Percentiles rank a stretch among this genome's conserved stretches.
Evolutionary conservation across 2,329 filamentous ascomycete species (phyloP).

Genomic region (Alternaria ethzedia): DNA sequence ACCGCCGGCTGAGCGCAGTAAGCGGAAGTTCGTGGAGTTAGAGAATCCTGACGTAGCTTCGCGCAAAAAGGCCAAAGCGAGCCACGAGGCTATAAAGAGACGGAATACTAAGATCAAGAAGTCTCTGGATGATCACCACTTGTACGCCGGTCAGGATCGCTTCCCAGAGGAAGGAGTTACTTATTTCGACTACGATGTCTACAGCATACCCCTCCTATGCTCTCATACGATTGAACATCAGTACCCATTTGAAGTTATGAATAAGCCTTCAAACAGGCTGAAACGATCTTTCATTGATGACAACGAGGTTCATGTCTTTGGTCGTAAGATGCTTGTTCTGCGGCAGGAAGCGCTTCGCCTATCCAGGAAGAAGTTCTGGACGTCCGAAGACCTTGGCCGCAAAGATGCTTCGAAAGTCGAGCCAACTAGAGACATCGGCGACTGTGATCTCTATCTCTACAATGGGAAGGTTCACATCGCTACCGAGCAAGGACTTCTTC

Average conservation of each 20-base stretch:
- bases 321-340: slow-evolving; percentile 7
- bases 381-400: slow-evolving; percentile 15
- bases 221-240: slow-evolving; percentile 12
- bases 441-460: slow-evolving; percentile 27
- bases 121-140: not conserved
- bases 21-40: not conserved
- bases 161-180: slow-evolving; percentile 2
- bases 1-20: not conserved
- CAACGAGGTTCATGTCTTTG: slow-evolving; percentile 2
- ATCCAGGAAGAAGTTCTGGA: slow-evolving; percentile 1
- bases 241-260: not conserved
- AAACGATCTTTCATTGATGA: not conserved
- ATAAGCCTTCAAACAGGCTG: not conserved
- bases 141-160: not conserved
- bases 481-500: slow-evolving; percentile 22
- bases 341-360: not conserved
- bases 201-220: slow-evolving; percentile 22
- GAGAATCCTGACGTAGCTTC: not conserved
- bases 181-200: slow-evolving; percentile 11
- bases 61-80: not conserved
- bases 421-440: slow-evolving; percentile 9
- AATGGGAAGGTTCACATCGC: slow-evolving; percentile 21
- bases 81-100: not conserved
- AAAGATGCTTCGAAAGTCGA: not conserved
- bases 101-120: not conserved